Percentiles rank a stretch among this genome's conserved stretches.
These are phyloP conservation scores for Clohesyomyces aquaticus DNA, from an alignment of 495 filamentous ascomycete species.

Conservation along the genomic window DNA sequence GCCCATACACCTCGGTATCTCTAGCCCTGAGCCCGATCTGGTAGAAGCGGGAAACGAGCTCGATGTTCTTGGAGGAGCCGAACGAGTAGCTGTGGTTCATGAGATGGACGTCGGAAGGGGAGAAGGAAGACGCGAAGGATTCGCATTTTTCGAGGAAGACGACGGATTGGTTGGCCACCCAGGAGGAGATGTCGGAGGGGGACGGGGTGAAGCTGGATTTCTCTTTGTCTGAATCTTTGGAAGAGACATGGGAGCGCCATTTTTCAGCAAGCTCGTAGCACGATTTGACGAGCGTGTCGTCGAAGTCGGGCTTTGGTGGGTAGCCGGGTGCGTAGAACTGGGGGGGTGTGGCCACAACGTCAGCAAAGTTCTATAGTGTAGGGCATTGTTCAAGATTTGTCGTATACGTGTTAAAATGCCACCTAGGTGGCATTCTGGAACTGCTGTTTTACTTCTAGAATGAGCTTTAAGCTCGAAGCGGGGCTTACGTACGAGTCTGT, in stretches of 20 bases:
- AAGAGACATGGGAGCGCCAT: constrained; percentile 67
- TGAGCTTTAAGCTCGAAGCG: no score
- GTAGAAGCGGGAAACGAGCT: constrained; percentile 78
- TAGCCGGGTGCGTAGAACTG: constrained; percentile 83
- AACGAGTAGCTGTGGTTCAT: constrained; percentile 77
- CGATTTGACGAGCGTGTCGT: constrained; percentile 82
- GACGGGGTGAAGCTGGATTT: constrained; percentile 64
- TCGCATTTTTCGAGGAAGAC: constrained; percentile 84
- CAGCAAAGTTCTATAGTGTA: no score
- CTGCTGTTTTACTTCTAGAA: no score
- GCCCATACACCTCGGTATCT: constrained; percentile 65
- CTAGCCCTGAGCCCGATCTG: constrained; percentile 75
- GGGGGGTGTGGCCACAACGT: no score
- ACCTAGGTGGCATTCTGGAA: no score
- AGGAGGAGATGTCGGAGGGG: constrained; percentile 66
- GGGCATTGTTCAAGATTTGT: no score
- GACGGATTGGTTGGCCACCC: constrained; percentile 83
- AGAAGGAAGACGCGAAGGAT: constrained; percentile 63
- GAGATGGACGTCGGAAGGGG: constrained; percentile 60
- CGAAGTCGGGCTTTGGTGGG: constrained; percentile 87
- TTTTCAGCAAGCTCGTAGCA: constrained; percentile 80
- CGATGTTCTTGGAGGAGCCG: constrained; percentile 72
- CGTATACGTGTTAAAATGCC: no score
- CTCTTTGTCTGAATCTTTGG: no score
- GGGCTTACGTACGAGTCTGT: no score